Base-by-base conservation (phyloP, 352 stramenopile species). In the Phytophthora europaea region DNA sequence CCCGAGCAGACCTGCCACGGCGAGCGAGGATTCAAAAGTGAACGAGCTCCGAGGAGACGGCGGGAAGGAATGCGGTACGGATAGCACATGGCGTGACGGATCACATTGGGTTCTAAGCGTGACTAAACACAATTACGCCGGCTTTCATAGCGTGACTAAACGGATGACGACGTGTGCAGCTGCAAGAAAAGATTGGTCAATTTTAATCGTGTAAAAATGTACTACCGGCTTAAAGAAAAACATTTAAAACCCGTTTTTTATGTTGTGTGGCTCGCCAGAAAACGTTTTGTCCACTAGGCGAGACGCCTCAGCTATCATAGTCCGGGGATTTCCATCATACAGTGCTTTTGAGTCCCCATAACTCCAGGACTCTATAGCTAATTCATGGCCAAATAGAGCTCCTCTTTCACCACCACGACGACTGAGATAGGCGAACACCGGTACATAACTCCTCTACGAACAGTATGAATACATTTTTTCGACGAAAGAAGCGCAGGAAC, bases 71-170 rank as follows among this genome's bases (percentile, higher is more conserved):
- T 43, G 34, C 6, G 9, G 13, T 15, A 43, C 34, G 13, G 34
- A 4, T 6, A 48, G 6, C 40, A 48, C 40, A 48, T 48, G 40
- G 40, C 13, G 16, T n/a, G 18, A 48, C 40, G 9, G 40, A 48
- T 48, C 40, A 48, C 40, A 48, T 48, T 15, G n/a, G 40, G 40
- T 16, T 48, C 13, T 48, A 15, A 48, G 18, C 40, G 40, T 22
- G 16, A 48, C 40, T 48, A 48, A 48, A 48, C 40, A 45, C 45
- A 23, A 73, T 12, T 2, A 54, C 53, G 6, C 60, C 16, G 10
- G n/a, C n/a, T n/a, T n/a, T n/a, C n/a, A n/a, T n/a, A 36, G 52
- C 16, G 53, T 70, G 26, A 31, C 26, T 31, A 31, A 31, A 31
- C 26, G 26, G 6, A 31, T 31, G 26, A n/a, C n/a, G n/a, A n/a